phyloP scores from a whole-genome alignment of 2,329 filamentous ascomycete species.

The Tetracladium maxilliforme region DNA sequence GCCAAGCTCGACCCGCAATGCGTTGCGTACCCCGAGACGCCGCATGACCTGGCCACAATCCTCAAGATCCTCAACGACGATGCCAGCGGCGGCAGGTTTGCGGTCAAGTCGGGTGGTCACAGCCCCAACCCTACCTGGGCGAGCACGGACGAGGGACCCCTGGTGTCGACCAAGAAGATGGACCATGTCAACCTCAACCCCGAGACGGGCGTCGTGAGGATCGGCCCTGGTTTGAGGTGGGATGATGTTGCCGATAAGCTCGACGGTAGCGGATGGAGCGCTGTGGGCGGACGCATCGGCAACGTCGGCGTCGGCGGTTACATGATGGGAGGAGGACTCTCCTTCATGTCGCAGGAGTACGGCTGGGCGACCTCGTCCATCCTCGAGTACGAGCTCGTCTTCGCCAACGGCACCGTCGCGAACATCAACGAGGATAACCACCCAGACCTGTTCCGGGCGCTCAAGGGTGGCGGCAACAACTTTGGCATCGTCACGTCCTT shows the following conservation, averaged over 20 bases:
- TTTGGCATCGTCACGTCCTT: constrained; percentile 36
- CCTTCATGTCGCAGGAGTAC: constrained; percentile 16
- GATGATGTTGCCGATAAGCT: constrained; percentile 16
- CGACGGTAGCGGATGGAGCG: constrained; percentile 13
- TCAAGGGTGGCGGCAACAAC: constrained; percentile 40
- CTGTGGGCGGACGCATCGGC: constrained; percentile 28
- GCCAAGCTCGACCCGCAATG: constrained; percentile 28
- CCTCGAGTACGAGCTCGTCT: constrained; percentile 32
- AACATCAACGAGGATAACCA: constrained; percentile 25
- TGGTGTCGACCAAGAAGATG: constrained; percentile 28
- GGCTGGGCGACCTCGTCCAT: constrained; percentile 31
- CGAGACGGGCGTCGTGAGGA: constrained; percentile 19
- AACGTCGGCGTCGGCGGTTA: constrained; percentile 32
- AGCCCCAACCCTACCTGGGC: constrained; percentile 28
- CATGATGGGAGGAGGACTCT: constrained; percentile 23
- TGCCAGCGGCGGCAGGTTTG: constrained; percentile 35
- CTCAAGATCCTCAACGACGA: constrained; percentile 30
- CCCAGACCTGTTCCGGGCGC: constrained; percentile 32
- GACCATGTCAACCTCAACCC: constrained; percentile 18
- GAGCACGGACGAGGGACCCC: constrained; percentile 24
- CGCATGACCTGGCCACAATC: constrained; percentile 34
- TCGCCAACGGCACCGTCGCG: constrained; percentile 30
- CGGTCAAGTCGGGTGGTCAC: constrained; percentile 34
- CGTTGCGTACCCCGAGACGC: constrained; percentile 28
- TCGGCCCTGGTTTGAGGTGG: constrained; percentile 20